Base-by-base conservation (phyloP, 75 land plant species). In the Cryptomeria japonica region DNA sequence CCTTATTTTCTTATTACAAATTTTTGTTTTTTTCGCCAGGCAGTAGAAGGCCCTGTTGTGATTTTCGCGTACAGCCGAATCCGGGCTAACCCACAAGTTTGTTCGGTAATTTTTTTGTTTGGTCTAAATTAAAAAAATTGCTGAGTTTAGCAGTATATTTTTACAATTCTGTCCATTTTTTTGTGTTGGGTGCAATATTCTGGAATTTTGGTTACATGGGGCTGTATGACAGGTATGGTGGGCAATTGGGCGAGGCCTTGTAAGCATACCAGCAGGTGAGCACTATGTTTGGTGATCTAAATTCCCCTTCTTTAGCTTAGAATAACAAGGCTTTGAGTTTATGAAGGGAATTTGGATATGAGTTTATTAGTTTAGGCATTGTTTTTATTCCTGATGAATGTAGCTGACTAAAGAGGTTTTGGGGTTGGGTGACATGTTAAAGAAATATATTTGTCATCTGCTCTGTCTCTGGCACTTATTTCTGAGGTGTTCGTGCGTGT, bases 181-280 rank as follows among this genome's bases (percentile, higher is more conserved):
- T 19, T 25, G 14, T 5, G 70, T 25, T 64, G 77, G 28, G 34
- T 46, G 51, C 79, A 7, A 44, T 49, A 14, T 25, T 10, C 42
- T 36, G 58, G 76, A 72, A 19, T 87, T 83, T 77, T 83, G 70
- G 55, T 55, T n/a, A 41, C 44, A 42, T 77, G 25, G 13, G 87
- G 25, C 18, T 32, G 39, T 86, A 34, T 89, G 37, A 70, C 89
- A 93, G 95, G 91, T 53, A 79, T 75, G 42, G 88, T 91, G 83
- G 89, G 92, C 93, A 41, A 89, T 92, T 1, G 88, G 77, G 8
- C 88, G 91, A 84, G 91, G 91, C 15, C 6, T 90, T 38, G 31
- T 92, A 12, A 91, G 82, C 38, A 49, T 93, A 55, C 94, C 93
- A 61, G 58, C 39, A 61, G 94, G 94, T 93, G 78, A 91, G 93